Evolutionary conservation across 257 asterid genomes (phyloP).

Genomic region (Thymus mandschuricus): DNA sequence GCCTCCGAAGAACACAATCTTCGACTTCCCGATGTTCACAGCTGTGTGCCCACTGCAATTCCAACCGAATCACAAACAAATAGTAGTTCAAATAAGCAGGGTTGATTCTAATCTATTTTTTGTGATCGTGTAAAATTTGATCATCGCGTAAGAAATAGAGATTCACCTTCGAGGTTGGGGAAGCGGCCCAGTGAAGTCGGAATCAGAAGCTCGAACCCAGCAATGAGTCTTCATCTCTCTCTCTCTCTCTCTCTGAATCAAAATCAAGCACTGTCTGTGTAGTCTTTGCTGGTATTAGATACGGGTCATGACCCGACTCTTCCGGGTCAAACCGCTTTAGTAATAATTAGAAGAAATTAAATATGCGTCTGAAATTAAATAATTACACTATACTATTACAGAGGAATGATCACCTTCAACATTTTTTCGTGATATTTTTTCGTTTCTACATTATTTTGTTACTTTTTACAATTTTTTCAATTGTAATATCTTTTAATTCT

Average conservation of each 20-base stretch:
- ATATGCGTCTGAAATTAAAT: no score
- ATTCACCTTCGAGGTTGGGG: constrained; percentile 86
- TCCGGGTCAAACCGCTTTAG: background rate
- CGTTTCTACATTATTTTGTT: no score
- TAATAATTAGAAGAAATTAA: no score
- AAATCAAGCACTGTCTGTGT: background rate
- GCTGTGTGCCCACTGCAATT: constrained; percentile 87
- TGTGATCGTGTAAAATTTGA: constrained; percentile 5
- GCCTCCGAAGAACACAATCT: constrained; percentile 88
- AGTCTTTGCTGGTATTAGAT: background rate
- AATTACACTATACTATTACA: no score
- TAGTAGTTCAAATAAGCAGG: background rate
- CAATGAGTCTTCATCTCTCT: constrained; percentile 66
- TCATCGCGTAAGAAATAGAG: background rate
- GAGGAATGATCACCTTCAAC: no score
- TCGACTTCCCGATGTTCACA: constrained; percentile 87
- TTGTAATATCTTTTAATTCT: no score
- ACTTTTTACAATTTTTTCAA: no score
- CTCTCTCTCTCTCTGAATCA: background rate
- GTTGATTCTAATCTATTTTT: background rate
- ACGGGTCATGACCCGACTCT: constrained; percentile 6
- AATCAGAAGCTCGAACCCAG: constrained; percentile 88
- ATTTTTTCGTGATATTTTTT: no score
- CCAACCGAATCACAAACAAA: background rate
- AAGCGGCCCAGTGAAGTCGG: constrained; percentile 74